A percentile compares a stretch with the other conserved stretches of the same genome.
Conservation (phyloP, 768 basidiomycete genomes). For the Crassisporium funariophilum region DNA sequence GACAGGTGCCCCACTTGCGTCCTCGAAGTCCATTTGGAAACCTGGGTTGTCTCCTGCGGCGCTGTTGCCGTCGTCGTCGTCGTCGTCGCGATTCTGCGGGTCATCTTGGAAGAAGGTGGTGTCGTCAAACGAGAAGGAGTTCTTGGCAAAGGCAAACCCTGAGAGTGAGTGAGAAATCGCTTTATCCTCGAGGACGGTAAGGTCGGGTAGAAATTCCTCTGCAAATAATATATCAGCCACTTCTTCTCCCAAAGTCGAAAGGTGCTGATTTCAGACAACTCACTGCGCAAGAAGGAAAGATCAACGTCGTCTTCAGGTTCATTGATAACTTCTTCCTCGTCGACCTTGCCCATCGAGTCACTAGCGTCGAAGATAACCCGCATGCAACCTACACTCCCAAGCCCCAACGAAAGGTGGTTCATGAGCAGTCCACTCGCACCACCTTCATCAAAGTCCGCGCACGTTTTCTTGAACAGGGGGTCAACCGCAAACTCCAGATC, state of each 20-base stretch:
- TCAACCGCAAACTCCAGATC: slow-evolving; percentile 97
- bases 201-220: slow-evolving; percentile 77
- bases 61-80: slow-evolving; percentile 51
- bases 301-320: slow-evolving; percentile 75
- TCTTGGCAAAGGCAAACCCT: slow-evolving; percentile 81
- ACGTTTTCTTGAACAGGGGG: slow-evolving; percentile 96
- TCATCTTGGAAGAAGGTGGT: slow-evolving; percentile 61
- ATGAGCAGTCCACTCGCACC: slow-evolving; percentile 94
- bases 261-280: slow-evolving; percentile 20
- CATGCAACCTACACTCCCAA: slow-evolving; percentile 78
- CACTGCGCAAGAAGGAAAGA: slow-evolving; percentile 62
- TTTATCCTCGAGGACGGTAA: slow-evolving; percentile 61
- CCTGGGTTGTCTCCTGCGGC: slow-evolving; percentile 44
- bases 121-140: slow-evolving; percentile 63
- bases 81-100: slow-evolving; percentile 44
- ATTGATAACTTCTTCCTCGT: slow-evolving; percentile 75
- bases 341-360: slow-evolving; percentile 79
- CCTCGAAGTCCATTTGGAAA: slow-evolving; percentile 34
- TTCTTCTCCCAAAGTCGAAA: slow-evolving; percentile 10
- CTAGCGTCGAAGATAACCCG: slow-evolving; percentile 96
- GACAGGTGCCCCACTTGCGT: slow-evolving; percentile 18
- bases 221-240: neutral
- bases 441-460: slow-evolving; percentile 98
- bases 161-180: slow-evolving; percentile 82
- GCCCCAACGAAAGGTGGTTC: slow-evolving; percentile 87